phyloP scores from a whole-genome alignment of 768 basidiomycete genomes.

The Crucibulum laeve region DNA sequence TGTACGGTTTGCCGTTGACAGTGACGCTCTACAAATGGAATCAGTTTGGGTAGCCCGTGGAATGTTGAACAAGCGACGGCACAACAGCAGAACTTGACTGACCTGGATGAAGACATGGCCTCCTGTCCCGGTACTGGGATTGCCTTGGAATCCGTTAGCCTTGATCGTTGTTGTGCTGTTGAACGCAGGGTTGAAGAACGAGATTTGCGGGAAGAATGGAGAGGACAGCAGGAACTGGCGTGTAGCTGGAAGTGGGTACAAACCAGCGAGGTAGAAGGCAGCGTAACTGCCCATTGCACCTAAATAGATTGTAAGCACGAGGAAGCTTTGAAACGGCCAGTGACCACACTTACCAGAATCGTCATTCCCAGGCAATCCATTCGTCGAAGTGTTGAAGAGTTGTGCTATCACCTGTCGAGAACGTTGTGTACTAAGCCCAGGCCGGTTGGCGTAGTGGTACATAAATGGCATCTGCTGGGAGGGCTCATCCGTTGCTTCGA shows the following conservation, averaged over 20 bases:
- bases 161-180: constrained; percentile 54
- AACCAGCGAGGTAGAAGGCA: constrained; percentile 51
- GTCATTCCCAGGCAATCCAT: constrained; percentile 63
- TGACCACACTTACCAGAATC: constrained; percentile 26
- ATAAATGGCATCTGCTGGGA: constrained; percentile 68
- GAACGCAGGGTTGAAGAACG: constrained; percentile 57
- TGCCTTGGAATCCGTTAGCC: constrained; percentile 44
- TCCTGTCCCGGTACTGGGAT: constrained; percentile 45
- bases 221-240: constrained; percentile 56
- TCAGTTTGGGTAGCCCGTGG: background rate
- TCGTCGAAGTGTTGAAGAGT: constrained; percentile 51
- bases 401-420: constrained; percentile 51
- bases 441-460: constrained; percentile 64
- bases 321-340: background rate
- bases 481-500: constrained; percentile 61
- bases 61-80: background rate
- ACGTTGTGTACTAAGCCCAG: constrained; percentile 53
- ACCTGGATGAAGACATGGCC: constrained; percentile 59
- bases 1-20: constrained; percentile 52
- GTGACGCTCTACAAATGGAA: constrained; percentile 41
- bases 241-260: constrained; percentile 64
- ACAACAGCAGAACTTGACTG: constrained; percentile 4
- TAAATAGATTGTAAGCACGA: constrained; percentile 10
- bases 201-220: constrained; percentile 55
- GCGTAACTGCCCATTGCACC: constrained; percentile 66